Base-by-base conservation (phyloP, 306 rosid species). In the Coriaria nepalensis region DNA sequence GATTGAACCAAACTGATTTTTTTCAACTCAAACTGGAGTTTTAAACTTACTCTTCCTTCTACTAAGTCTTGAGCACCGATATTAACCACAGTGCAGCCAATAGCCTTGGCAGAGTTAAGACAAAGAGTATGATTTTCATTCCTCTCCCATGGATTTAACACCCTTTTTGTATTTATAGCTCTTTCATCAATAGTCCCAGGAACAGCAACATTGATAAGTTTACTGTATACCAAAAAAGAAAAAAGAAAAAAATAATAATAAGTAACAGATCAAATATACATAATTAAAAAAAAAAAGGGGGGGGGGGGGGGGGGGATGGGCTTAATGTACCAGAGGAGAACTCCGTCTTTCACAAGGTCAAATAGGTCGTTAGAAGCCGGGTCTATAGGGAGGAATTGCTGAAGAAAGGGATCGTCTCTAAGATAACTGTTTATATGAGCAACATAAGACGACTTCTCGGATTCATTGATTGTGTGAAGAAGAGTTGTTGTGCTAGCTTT, bases 51-150 rank as follows among this genome's bases (percentile, higher is more conserved):
- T 61, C 93, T 73, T 79, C 87, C 96, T 77, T 92, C 98, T 55
- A 92, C 69, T 42, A 92, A 75, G 71, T 92, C 98, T 67, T 85
- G 94, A 6, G 81, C 56, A 10, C 98, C 98, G 32, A 92, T 92
- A 69, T 92, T 92, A 40, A 92, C 98, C 45, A 92, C 96, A 0
- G 93, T 92, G 75, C 98, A 92, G 68, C 98, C 98, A 52, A 92
- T 92, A 13, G 98, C 98, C 94, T 85, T 92, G 40, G 98, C 96
- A 47, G 98, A 92, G 78, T 92, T 92, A 60, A 92, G 93, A 72
- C 98, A 85, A 32, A 92, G 82, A 42, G 93, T 92, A 55, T 92
- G 98, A 56, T 92, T 92, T 59, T 92, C 98, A 67, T 85, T 92
- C 73, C 82, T 79, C 68, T 92, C 96, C 98, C 98, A 92, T 15